Base-by-base conservation (phyloP, 805 yeast genomes). In the Kuraishia ogatae region DNA sequence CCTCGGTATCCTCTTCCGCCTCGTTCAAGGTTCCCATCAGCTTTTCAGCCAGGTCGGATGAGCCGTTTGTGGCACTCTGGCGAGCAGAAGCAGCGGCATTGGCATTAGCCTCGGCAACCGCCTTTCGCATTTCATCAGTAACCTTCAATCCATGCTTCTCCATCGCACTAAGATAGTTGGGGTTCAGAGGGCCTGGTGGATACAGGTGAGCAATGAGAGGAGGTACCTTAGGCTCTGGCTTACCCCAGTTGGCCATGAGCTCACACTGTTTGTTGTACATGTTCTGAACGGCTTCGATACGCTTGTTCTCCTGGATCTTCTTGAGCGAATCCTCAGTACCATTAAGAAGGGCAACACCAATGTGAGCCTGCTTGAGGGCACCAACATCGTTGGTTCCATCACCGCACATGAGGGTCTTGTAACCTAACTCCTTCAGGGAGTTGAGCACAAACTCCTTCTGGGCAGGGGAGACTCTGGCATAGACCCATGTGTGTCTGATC, bases 371-470 rank as follows among this genome's bases (percentile, higher is more conserved):
- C 71, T 94, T 94, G 73, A 94, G 81, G 54, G 99, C 99, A 71
- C 99, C 99, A 53, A 94, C 99, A 77, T 94, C 99, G 68, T 94
- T 94, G n/a, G 99, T 94, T 73, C 99, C 99, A 73, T 94, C 99
- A 78, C 99, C 99, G 73, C 99, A 94, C 99, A 94, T 94, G 64
- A 94, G 79, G 23, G 98, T 94, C 66, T 83, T 87, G 72, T 93
- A 94, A 24, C 97, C 97, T 68, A 89, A 79, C 59, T 83, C 85
- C 70, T 93, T 94, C 69, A 89, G 81, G 46, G 91, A 81, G 58
- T 84, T 85, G 64, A 94, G 77, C 63, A 94, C 84, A 61, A 87
- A 90, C 72, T 94, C 99, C 73, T 94, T 94, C 74, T 94, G 99
- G 24, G 87, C 66, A 48, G 99, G 99, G 6, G 98, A 93, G 35